Conservation (phyloP, 2,329 filamentous ascomycete genomes). For the Pseudocercospora macadamiae region DNA sequence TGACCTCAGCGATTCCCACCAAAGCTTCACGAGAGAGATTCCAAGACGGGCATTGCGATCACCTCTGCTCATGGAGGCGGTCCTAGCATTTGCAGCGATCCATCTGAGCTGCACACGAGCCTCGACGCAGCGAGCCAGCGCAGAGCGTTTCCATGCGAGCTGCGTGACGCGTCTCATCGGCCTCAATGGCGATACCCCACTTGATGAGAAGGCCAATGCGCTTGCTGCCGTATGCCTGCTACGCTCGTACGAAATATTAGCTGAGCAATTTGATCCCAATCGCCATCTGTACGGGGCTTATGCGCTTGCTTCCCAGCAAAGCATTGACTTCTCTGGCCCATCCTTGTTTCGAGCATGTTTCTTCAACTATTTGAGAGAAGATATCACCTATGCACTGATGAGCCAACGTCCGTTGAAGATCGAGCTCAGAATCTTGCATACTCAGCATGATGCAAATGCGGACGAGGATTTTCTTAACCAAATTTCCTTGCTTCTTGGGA, state of each 20-base stretch:
- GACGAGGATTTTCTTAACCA: conserved; percentile 13
- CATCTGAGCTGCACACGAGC: conserved; percentile 1
- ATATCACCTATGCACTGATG: conserved; percentile 14
- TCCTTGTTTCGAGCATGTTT: conserved; percentile 11
- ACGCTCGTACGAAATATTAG: conserved; percentile 14
- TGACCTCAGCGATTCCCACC: conserved; percentile 13
- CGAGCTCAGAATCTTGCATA: neutral
- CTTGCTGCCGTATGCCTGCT: conserved; percentile 13
- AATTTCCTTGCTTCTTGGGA: conserved; percentile 6
- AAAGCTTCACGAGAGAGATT: conserved; percentile 4
- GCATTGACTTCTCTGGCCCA: neutral
- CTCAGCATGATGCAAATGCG: neutral
- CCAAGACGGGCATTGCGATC: conserved; percentile 4
- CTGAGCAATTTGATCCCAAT: conserved; percentile 13
- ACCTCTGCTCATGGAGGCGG: conserved; percentile 12
- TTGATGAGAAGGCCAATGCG: neutral
- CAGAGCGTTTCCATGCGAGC: conserved; percentile 2
- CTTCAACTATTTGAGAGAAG: conserved; percentile 17
- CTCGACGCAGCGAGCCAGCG: neutral
- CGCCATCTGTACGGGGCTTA: conserved; percentile 13
- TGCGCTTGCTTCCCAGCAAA: conserved; percentile 2
- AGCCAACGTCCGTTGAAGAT: conserved; percentile 11
- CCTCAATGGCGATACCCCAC: neutral
- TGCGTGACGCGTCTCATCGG: conserved; percentile 6
- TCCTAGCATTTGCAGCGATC: conserved; percentile 14